Percentiles rank a stretch among this genome's conserved stretches.
These are phyloP conservation scores for Xerocomellus dryophilus DNA, from an alignment of 768 basidiomycete species.

Conservation along the genomic window DNA sequence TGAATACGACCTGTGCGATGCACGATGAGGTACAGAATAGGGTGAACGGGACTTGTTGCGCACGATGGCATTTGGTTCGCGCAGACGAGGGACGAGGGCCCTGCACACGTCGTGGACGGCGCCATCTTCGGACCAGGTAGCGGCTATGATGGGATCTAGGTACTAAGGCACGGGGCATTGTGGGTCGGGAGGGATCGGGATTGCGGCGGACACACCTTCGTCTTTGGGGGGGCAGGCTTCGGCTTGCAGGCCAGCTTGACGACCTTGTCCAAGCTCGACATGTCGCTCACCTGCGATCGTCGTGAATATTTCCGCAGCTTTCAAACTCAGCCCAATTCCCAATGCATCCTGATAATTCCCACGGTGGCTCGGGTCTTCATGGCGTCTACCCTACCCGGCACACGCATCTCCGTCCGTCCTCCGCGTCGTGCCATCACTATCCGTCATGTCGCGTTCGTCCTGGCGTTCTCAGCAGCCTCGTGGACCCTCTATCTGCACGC, in stretches of 20 bases:
- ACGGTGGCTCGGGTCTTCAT: too few relatives aligned
- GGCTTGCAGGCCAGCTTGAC: slow-evolving; percentile 97
- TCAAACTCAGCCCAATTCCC: slow-evolving; percentile 24
- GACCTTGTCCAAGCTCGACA: slow-evolving; percentile 86
- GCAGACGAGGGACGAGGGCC: slow-evolving; percentile 76
- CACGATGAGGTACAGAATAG: neutral
- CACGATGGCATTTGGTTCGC: slow-evolving; percentile 90
- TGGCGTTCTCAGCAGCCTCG: slow-evolving; percentile 9
- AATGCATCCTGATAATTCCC: neutral
- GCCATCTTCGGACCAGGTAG: slow-evolving; percentile 96
- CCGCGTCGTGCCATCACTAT: slow-evolving; percentile 18
- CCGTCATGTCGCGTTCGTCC: slow-evolving; percentile 23
- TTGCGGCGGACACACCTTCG: slow-evolving; percentile 60
- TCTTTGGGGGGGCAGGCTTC: slow-evolving; percentile 91
- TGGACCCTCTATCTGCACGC: slow-evolving; percentile 21
- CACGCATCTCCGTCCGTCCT: neutral
- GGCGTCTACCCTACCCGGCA: neutral
- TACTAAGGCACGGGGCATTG: slow-evolving; percentile 52
- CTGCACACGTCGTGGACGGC: slow-evolving; percentile 91
- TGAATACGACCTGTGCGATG: slow-evolving; percentile 82
- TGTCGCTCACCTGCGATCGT: slow-evolving; percentile 22
- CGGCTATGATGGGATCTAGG: slow-evolving; percentile 92
- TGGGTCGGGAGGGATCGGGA: neutral
- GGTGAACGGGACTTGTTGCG: slow-evolving; percentile 29
- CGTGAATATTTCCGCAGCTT: slow-evolving; percentile 11